These are phyloP conservation scores for Immersiella caudata DNA, from an alignment of 495 filamentous ascomycete genomes.

Conservation along the genomic window DNA sequence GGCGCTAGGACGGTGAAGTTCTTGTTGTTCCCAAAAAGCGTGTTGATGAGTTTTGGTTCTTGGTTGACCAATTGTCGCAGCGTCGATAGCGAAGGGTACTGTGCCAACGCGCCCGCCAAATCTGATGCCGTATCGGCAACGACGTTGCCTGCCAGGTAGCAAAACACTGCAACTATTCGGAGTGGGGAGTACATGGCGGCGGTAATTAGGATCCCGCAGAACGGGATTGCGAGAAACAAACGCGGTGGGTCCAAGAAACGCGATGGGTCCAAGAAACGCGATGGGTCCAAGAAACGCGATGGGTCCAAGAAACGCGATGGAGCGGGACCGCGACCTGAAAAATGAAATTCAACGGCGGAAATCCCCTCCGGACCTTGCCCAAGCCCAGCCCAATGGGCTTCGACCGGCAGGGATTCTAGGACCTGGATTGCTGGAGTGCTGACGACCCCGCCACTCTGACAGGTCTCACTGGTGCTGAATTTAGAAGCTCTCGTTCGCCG, in stretches of 20 bases:
- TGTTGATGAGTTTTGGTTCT: not conserved
- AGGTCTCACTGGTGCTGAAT: not conserved
- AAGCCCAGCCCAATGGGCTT: not conserved
- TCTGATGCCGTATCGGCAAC: slow-evolving; percentile 12
- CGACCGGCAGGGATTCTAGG: not conserved
- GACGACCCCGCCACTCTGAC: not conserved
- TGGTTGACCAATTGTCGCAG: slow-evolving; percentile 3
- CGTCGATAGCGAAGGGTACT: not conserved
- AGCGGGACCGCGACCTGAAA: not conserved
- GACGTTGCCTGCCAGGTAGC: not conserved
- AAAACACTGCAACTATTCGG: not conserved
- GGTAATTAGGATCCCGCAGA: not conserved
- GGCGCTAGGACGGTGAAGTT: slow-evolving; percentile 5
- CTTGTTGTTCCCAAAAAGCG: not conserved
- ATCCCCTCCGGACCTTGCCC: slow-evolving; percentile 7
- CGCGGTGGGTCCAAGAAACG: not conserved
- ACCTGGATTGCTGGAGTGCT: not conserved
- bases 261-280: not conserved
- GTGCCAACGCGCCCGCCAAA: slow-evolving; percentile 1
- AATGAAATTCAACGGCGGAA: not conserved
- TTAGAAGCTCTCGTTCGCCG: not conserved
- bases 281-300: not conserved
- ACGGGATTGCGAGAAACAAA: not conserved
- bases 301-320: not conserved
- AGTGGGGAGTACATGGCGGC: not conserved